These are phyloP conservation scores for Backusella tarrabulga DNA, from an alignment of 192 early-diverging fungal species.

Conservation along the genomic window DNA sequence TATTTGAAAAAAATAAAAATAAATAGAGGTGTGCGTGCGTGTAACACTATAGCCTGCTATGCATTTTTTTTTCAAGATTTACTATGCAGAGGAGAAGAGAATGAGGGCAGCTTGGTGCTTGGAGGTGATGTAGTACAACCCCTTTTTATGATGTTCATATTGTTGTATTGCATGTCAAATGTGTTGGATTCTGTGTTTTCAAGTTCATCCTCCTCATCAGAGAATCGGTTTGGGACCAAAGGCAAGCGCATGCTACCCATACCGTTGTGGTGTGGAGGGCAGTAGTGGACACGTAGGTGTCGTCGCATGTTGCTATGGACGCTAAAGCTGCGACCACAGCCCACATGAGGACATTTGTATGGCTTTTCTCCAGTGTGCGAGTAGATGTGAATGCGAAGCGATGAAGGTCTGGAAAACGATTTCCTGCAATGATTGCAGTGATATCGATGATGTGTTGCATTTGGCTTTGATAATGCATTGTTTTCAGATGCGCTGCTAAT, in stretches of 20 bases:
- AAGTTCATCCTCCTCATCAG: background rate
- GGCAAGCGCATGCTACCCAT: slow-evolving; percentile 2
- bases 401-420: slow-evolving; percentile 64
- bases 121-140: background rate
- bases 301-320: slow-evolving; percentile 65
- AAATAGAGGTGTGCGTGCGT: background rate
- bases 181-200: background rate
- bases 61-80: background rate
- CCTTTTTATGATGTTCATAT: slow-evolving; percentile 5
- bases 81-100: slow-evolving; percentile 5
- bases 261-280: slow-evolving; percentile 1
- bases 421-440: slow-evolving; percentile 60
- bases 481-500: slow-evolving; percentile 15
- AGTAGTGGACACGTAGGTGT: slow-evolving; percentile 25
- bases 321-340: slow-evolving; percentile 48
- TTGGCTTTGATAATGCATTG: background rate
- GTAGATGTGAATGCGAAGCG: slow-evolving; percentile 50
- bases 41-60: background rate
- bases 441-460: slow-evolving; percentile 37
- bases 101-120: background rate
- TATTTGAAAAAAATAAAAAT: background rate
- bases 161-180: background rate
- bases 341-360: slow-evolving; percentile 29
- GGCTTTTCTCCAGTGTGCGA: slow-evolving; percentile 46
- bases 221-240: background rate